Conservation (phyloP, 331 rosid species). For the Malus hybrid region DNA sequence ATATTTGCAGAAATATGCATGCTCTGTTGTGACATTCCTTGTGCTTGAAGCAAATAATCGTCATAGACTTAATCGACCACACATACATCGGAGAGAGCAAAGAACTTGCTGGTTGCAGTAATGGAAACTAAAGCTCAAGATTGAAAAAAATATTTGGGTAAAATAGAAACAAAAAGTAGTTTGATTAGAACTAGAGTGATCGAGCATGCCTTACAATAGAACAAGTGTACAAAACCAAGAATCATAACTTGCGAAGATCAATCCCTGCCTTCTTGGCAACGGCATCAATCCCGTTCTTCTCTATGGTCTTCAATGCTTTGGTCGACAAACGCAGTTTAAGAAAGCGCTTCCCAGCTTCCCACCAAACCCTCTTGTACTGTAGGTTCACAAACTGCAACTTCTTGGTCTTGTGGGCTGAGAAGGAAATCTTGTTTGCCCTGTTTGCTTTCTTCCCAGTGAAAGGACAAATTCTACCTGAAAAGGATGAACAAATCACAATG, state of each 20-base stretch:
- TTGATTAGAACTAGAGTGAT: neutral
- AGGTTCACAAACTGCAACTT: constrained; percentile 85
- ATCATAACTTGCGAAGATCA: constrained; percentile 69
- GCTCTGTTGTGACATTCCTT: neutral
- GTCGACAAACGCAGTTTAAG: constrained; percentile 85
- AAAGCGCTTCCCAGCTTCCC: constrained; percentile 95
- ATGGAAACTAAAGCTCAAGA: neutral
- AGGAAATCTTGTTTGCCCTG: constrained; percentile 74
- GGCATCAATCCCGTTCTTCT: constrained; percentile 92
- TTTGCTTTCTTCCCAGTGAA: constrained; percentile 90
- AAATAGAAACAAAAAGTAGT: neutral
- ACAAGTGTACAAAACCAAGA: neutral
- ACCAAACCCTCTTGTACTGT: constrained; percentile 89
- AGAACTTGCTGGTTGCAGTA: neutral
- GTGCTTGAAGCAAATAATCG: neutral
- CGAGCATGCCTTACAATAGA: constrained; percentile 1
- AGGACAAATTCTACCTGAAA: constrained; percentile 75
- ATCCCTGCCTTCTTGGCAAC: constrained; percentile 95
- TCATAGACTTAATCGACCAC: neutral
- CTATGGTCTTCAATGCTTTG: constrained; percentile 87
- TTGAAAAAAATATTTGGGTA: neutral
- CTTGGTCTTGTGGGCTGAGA: constrained; percentile 85
- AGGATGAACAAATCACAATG: constrained; percentile 3
- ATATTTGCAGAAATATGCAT: neutral
- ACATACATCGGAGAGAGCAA: neutral